Percentiles rank a stretch among this genome's conserved stretches.
These are phyloP conservation scores for Alternaria sp. DNA, from an alignment of 2,329 filamentous ascomycete genomes.

Conservation along the genomic window DNA sequence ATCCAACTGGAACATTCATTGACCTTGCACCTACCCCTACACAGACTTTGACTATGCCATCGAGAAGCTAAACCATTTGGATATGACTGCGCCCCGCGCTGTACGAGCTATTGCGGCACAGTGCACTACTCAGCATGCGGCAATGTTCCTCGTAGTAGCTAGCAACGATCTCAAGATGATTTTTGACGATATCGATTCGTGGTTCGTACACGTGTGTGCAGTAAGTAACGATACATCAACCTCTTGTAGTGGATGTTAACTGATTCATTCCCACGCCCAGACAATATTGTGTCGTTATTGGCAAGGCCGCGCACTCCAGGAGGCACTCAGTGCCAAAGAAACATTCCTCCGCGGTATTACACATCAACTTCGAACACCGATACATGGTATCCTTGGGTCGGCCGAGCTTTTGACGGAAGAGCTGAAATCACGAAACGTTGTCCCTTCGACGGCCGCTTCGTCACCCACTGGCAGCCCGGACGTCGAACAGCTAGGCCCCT, in stretches of 20 bases:
- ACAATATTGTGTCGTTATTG: conserved; percentile 51
- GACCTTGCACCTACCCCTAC: background rate
- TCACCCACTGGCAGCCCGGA: conserved; percentile 23
- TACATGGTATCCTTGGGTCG: conserved; percentile 58
- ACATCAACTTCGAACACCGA: conserved; percentile 59
- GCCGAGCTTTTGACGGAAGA: conserved; percentile 57
- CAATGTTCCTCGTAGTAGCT: conserved; percentile 52
- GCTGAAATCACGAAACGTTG: conserved; percentile 37
- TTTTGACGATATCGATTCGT: conserved; percentile 59
- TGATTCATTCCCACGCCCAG: background rate
- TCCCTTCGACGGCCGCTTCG: conserved; percentile 18
- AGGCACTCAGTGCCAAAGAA: conserved; percentile 57
- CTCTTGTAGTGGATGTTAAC: background rate
- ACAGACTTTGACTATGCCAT: conserved; percentile 53
- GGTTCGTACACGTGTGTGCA: conserved; percentile 57
- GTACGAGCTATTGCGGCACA: conserved; percentile 53
- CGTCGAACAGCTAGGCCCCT: conserved; percentile 31
- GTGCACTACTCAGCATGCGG: conserved; percentile 46
- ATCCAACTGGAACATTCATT: background rate
- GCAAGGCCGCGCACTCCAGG: conserved; percentile 52
- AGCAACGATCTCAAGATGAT: conserved; percentile 55
- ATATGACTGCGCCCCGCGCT: conserved; percentile 36
- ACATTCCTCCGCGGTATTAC: conserved; percentile 58
- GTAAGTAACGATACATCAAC: background rate
- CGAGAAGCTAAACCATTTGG: conserved; percentile 46